These are phyloP conservation scores for Phytophthora quininea DNA, from an alignment of 352 stramenopile genomes.

Conservation along the genomic window DNA sequence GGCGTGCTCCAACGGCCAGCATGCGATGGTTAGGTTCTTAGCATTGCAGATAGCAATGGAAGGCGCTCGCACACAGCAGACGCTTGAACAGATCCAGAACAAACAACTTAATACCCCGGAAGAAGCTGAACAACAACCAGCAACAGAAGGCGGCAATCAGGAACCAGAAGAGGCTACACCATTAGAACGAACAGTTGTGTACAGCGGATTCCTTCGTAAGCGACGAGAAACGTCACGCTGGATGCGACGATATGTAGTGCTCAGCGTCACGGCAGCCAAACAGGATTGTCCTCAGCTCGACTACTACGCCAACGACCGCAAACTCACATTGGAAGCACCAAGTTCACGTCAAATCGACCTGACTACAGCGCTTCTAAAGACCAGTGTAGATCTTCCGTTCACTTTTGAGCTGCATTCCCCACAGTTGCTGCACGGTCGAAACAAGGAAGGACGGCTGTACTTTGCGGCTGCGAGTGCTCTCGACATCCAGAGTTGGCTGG, in stretches of 20 bases:
- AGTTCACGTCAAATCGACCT: slow-evolving; percentile 71
- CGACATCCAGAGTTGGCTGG: slow-evolving; percentile 91
- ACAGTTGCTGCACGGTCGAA: slow-evolving; percentile 76
- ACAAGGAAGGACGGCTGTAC: slow-evolving; percentile 89
- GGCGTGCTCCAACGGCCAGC: slow-evolving; percentile 62
- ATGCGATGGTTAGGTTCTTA: slow-evolving; percentile 79
- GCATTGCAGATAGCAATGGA: slow-evolving; percentile 18
- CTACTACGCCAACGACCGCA: slow-evolving; percentile 73
- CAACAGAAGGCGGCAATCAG: slow-evolving; percentile 10
- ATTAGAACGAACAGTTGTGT: slow-evolving; percentile 33
- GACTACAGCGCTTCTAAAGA: slow-evolving; percentile 74
- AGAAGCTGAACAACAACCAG: slow-evolving; percentile 1
- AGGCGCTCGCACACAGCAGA: background rate
- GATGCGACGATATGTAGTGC: slow-evolving; percentile 80
- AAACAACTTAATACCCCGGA: slow-evolving; percentile 14
- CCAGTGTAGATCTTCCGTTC: slow-evolving; percentile 78
- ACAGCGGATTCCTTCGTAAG: slow-evolving; percentile 72
- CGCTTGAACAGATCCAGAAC: background rate
- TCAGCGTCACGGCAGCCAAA: slow-evolving; percentile 39
- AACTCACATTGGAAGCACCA: slow-evolving; percentile 36
- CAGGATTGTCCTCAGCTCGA: slow-evolving; percentile 55
- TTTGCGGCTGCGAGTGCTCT: slow-evolving; percentile 86
- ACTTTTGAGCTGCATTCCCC: slow-evolving; percentile 92
- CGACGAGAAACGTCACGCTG: slow-evolving; percentile 80
- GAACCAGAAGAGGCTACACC: slow-evolving; percentile 9